Conservation (phyloP, 2,329 filamentous ascomycete genomes). For the Hypoxylon rubiginosum region DNA sequence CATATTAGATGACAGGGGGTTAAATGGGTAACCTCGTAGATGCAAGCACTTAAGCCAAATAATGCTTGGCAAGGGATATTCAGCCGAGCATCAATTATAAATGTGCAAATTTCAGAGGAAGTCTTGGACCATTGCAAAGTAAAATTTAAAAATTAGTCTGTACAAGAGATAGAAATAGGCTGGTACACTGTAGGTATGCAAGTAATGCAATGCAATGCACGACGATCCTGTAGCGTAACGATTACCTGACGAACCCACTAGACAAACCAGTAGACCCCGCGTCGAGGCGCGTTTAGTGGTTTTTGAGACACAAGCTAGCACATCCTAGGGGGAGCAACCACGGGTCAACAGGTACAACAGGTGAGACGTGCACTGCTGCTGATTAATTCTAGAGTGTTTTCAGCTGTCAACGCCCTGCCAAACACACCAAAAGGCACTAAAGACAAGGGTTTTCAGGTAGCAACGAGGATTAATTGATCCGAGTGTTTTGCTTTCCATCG, state of each 20-base stretch:
- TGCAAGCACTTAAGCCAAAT: slow-evolving; percentile 32
- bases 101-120: neutral
- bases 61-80: neutral
- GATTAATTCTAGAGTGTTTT: slow-evolving; percentile 33
- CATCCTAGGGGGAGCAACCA: neutral
- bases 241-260: neutral
- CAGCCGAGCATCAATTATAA: neutral
- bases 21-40: slow-evolving; percentile 14
- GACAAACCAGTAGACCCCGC: slow-evolving; percentile 27
- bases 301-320: slow-evolving; percentile 17
- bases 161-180: too few species aligned
- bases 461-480: slow-evolving; percentile 37
- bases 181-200: neutral
- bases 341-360: neutral
- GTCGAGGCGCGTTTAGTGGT: slow-evolving; percentile 47
- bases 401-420: slow-evolving; percentile 30
- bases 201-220: neutral
- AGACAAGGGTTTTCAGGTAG: neutral
- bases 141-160: neutral
- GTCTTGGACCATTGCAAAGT: neutral
- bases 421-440: too few species aligned
- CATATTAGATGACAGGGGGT: slow-evolving; percentile 9
- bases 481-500: slow-evolving; percentile 38
- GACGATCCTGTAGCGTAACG: neutral
- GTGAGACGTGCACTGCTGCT: slow-evolving; percentile 18